These are phyloP conservation scores for Ganoderma resinaceum DNA, from an alignment of 1,284 basidiomycete species.

Conservation along the genomic window DNA sequence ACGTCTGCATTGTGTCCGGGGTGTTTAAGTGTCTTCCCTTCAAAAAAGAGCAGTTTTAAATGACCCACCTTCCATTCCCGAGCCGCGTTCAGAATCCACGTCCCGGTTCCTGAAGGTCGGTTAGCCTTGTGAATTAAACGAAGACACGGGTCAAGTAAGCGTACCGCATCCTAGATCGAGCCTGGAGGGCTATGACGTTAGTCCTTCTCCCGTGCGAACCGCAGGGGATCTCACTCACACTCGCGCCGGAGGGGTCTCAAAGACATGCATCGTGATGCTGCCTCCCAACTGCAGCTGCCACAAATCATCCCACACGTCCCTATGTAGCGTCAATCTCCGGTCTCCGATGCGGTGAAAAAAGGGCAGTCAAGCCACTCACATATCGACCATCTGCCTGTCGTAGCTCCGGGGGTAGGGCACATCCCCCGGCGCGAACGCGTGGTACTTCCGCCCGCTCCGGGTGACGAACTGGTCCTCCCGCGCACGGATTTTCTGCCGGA, in stretches of 20 bases:
- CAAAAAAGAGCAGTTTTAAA: neutral
- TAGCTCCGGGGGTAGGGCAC: constrained; percentile 75
- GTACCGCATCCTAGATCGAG: constrained; percentile 74
- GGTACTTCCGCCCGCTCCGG: constrained; percentile 62
- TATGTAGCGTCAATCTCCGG: constrained; percentile 37
- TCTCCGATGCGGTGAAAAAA: neutral
- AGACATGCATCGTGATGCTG: constrained; percentile 68
- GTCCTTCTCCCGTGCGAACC: constrained; percentile 16
- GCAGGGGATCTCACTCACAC: constrained; percentile 52
- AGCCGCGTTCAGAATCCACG: constrained; percentile 71
- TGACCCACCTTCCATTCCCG: constrained; percentile 63
- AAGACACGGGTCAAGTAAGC: constrained; percentile 32
- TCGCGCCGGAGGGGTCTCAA: constrained; percentile 61
- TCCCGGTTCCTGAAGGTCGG: constrained; percentile 57
- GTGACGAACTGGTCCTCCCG: constrained; percentile 60
- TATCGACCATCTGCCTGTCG: constrained; percentile 63
- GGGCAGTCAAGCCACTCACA: constrained; percentile 51
- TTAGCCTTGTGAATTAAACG: constrained; percentile 1
- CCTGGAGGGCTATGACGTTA: constrained; percentile 40
- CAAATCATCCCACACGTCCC: constrained; percentile 73
- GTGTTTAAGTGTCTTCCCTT: neutral
- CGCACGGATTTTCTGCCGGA: constrained; percentile 56
- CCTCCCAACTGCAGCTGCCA: constrained; percentile 59
- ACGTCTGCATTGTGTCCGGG: constrained; percentile 41
- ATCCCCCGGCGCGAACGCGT: constrained; percentile 53